phyloP scores from a whole-genome alignment of 2,329 filamentous ascomycete genomes.

The Sordariomycetes sp. region DNA sequence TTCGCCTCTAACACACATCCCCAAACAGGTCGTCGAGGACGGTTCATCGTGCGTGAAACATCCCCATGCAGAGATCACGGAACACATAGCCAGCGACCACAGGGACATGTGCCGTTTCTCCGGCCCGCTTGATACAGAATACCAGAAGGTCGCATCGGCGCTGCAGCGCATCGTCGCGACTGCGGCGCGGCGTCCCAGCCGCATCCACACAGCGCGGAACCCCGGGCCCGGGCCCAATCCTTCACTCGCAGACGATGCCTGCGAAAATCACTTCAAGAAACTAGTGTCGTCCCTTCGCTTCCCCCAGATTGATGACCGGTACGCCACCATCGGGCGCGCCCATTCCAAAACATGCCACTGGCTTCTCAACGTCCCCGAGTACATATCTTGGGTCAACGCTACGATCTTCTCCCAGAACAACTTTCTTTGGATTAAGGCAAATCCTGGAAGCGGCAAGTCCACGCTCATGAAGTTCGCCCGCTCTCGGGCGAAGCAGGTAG shows the following conservation, averaged over 20 bases:
- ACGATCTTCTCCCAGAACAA: background rate
- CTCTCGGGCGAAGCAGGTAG: slow-evolving; percentile 10
- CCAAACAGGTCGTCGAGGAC: background rate
- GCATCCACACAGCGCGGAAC: background rate
- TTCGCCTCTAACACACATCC: too few species aligned
- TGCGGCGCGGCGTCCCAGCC: too few species aligned
- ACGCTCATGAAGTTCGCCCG: slow-evolving; percentile 32
- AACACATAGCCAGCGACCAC: slow-evolving; percentile 21
- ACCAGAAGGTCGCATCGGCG: slow-evolving; percentile 16
- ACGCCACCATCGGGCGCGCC: background rate
- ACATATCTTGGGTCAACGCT: background rate
- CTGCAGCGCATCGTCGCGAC: background rate
- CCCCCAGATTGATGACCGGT: background rate
- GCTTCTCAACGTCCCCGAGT: background rate
- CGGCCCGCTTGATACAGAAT: slow-evolving; percentile 16
- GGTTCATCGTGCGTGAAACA: slow-evolving; percentile 21
- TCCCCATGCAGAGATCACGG: slow-evolving; percentile 16
- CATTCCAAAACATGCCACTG: background rate
- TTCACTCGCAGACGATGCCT: too few species aligned
- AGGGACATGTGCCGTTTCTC: slow-evolving; percentile 24
- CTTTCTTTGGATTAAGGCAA: slow-evolving; percentile 28
- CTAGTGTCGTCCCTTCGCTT: background rate
- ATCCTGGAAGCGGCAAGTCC: slow-evolving; percentile 34
- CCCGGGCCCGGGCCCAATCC: background rate
- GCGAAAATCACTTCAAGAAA: background rate